phyloP scores from a whole-genome alignment of 768 basidiomycete species.

The Rickenella mellea region DNA sequence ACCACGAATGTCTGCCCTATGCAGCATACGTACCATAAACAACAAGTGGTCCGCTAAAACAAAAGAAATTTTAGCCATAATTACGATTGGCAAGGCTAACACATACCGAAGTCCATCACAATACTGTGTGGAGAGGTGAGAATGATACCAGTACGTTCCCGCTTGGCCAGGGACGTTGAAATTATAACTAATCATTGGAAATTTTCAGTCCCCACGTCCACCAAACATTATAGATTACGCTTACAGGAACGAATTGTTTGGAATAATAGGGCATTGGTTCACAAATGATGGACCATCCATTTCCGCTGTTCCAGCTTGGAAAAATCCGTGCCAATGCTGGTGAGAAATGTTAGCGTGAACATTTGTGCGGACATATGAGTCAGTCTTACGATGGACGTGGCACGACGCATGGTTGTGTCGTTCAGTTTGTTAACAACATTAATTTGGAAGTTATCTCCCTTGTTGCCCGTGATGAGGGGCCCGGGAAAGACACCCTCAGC shows the following conservation, averaged over 20 bases:
- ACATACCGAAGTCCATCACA: constrained; percentile 19
- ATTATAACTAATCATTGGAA: not conserved
- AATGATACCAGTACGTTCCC: constrained; percentile 26
- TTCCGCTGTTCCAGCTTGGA: constrained; percentile 21
- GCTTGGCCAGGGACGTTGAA: constrained; percentile 11
- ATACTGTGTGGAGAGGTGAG: constrained; percentile 28
- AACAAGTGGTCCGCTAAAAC: constrained; percentile 8
- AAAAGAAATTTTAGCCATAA: constrained; percentile 1
- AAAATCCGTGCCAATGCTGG: constrained; percentile 23
- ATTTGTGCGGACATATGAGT: not conserved
- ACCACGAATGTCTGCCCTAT: not conserved
- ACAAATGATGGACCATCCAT: constrained; percentile 32
- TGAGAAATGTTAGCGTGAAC: not conserved
- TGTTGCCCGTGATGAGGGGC: constrained; percentile 28
- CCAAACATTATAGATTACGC: not conserved
- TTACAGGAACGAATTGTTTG: constrained; percentile 27
- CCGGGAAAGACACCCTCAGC: constrained; percentile 33
- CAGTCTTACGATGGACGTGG: constrained; percentile 11
- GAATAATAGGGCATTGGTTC: constrained; percentile 37
- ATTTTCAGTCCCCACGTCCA: not conserved
- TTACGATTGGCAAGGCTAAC: not conserved
- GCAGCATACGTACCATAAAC: constrained; percentile 1
- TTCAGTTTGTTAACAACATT: constrained; percentile 9
- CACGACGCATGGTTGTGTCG: constrained; percentile 13
- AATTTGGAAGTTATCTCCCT: constrained; percentile 27